Percentiles rank a stretch among this genome's conserved stretches.
Evolutionary conservation across 225 moss, liverwort and hornwort species (phyloP).

Genomic region (Pleurozium schreberi): DNA sequence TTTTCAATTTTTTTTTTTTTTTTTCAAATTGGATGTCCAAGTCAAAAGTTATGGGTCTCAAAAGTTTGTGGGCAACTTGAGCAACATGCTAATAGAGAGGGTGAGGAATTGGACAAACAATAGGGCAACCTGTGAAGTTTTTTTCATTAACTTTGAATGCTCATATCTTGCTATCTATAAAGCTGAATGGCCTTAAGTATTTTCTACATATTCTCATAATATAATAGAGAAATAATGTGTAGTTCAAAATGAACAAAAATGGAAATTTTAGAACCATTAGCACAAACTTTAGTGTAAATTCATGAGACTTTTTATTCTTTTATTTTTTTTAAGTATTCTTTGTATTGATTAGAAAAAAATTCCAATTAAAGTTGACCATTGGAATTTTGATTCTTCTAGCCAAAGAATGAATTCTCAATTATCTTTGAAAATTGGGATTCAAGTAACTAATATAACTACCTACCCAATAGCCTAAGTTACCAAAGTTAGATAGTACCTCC

Average conservation of each 20-base stretch:
- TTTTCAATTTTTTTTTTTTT: not conserved
- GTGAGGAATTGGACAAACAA: not conserved
- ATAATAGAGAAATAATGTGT: not conserved
- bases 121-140: not conserved
- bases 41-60: too few species aligned
- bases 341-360: fast-evolving
- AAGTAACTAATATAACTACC: not conserved
- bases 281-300: not conserved
- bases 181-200: fast-evolving
- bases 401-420: too few species aligned
- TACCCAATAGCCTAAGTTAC: not conserved
- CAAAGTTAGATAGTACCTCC: not conserved
- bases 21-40: fast-evolving
- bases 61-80: fast-evolving
- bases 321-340: not conserved
- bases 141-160: too few species aligned
- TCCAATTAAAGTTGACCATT: not conserved
- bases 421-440: not conserved
- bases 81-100: fast-evolving
- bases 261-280: not conserved
- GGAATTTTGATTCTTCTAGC: not conserved
- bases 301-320: too few species aligned
- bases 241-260: not conserved
- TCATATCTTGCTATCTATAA: not conserved
- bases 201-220: not conserved